Evolutionary conservation across 768 basidiomycete species (phyloP), one percentile per base, ranked within the genome.

Genomic region (Rhodosporidiobolus odoratus): DNA sequence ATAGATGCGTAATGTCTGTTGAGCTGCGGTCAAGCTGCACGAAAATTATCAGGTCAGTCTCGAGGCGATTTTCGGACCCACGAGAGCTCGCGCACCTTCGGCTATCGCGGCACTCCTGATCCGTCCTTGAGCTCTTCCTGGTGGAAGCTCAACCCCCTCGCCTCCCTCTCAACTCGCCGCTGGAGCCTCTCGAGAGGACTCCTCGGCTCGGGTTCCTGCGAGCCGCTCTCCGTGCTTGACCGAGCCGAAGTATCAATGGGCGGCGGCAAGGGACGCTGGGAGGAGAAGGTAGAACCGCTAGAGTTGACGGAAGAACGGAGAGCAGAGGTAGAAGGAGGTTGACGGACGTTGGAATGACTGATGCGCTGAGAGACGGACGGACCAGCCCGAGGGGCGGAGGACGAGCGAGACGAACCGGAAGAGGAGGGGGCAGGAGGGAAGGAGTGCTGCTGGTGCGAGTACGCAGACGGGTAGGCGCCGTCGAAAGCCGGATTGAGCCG

Each of bases 111-210:
- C n/a, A n/a, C n/a, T n/a, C n/a, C n/a, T n/a, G n/a, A n/a, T n/a
- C 48, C 48, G 9, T 50, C 41, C 59, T 43, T n/a, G 27, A 13
- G 6, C 37, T 43, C 19, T 34, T 25, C 54, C 54, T 12, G 32
- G 25, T 32, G 3, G 54, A 66, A 25, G 38, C 64, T 62, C 25
- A 65, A 30, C n/a, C 61, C 62, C 40, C 64, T 43, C 40, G 63
- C 63, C 56, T 68, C 59, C 15, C 64, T 38, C 53, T 71, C 66
- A 13, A 71, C 54, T 32, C 56, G 23, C 50, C 35, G 54, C 65
- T 69, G 72, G 41, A 76, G 66, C 37, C 67, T 69, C 52, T 76
- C 75, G 1, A 76, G 47, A 21, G 75, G 75, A 35, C 66, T 68
- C 50, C 54, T 52, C n/a, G 66, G 61, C 21, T 37, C 62, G 16